phyloP scores from a whole-genome alignment of 192 early-diverging fungal species.

The Coemansia sp. region DNA sequence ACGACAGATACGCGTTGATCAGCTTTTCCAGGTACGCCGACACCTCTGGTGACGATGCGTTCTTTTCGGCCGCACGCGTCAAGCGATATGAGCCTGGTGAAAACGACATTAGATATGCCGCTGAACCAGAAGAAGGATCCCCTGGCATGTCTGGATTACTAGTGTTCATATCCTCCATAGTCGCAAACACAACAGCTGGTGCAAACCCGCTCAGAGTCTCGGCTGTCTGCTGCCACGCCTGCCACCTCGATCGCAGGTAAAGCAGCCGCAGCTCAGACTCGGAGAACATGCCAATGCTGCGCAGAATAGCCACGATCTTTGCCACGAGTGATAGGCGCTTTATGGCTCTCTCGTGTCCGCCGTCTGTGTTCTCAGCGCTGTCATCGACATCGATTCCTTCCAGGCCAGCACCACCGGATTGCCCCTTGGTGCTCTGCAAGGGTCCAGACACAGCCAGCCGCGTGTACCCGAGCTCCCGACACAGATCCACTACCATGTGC shows the following conservation, averaged over 20 bases:
- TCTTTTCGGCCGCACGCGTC: constrained; percentile 5
- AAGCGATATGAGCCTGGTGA: background rate
- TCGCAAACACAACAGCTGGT: constrained; percentile 8
- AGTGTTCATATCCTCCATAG: background rate
- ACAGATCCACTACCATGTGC: constrained; percentile 40
- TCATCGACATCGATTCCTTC: constrained; percentile 1
- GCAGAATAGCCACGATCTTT: constrained; percentile 40
- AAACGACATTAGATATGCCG: background rate
- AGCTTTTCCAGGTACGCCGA: constrained; percentile 36
- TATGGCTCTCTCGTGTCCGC: constrained; percentile 33
- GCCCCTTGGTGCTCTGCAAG: constrained; percentile 4
- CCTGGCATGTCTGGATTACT: background rate
- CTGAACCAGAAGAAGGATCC: background rate
- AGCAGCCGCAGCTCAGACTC: constrained; percentile 48
- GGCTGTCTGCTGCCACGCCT: constrained; percentile 40
- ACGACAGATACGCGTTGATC: constrained; percentile 39
- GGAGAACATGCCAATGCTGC: constrained; percentile 38
- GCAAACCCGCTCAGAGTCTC: constrained; percentile 36
- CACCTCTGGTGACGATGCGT: constrained; percentile 21
- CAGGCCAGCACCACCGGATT: background rate
- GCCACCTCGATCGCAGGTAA: constrained; percentile 50
- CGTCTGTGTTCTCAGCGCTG: constrained; percentile 4
- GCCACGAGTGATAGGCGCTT: constrained; percentile 42
- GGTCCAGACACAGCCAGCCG: constrained; percentile 3
- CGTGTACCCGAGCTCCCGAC: constrained; percentile 36